Evolutionary conservation across 345 rosid genomes (phyloP), one percentile per base, ranked within the genome.

Genomic region (Hibiscus trionum): DNA sequence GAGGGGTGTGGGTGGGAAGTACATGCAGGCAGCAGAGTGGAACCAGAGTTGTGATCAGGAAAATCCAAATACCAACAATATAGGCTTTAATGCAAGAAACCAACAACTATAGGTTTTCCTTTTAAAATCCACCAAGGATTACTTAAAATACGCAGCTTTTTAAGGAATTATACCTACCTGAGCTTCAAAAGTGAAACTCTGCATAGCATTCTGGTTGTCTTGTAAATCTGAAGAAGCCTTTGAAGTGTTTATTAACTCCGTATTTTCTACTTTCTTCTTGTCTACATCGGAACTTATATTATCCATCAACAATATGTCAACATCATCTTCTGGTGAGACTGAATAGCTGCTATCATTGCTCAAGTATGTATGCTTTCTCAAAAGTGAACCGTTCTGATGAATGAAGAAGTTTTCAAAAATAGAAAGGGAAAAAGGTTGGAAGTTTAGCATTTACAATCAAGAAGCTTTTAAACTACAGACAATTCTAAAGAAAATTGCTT

Each of bases 281-380:
- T 86, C 87, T 66, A 77, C 80, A 72, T 80, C 86, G 75, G 84
- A 65, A 16, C 82, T 77, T 59, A 78, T 71, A 69, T 80, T 81
- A 66, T 91, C 96, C 64, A 83, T 76, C 82, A 88, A 78, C 53
- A 83, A 81, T 67, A 95, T 82, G 60, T 90, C 85, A 72, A 95
- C 99, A 73, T 93, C 91, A 85, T 95, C 99, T 75, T 92, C 97
- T 39, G 72, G 61, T 52, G 90, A 85, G 66, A 93, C 81, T 27
- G 97, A 83, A 80, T 89, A 95, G 85, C 96, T 90, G 86, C 99
- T 92, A 73, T 88, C 96, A 65, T 85, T 92, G 78, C 96, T 86
- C 91, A 95, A 85, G 88, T 92, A 90, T 37, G 85, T 82, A 81
- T 86, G 84, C 81, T 88, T 90, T 80, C 88, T 86, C 89, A 95